Evolutionary conservation across 257 asterid genomes (phyloP).

Genomic region (Nicotiana noctiflora): DNA sequence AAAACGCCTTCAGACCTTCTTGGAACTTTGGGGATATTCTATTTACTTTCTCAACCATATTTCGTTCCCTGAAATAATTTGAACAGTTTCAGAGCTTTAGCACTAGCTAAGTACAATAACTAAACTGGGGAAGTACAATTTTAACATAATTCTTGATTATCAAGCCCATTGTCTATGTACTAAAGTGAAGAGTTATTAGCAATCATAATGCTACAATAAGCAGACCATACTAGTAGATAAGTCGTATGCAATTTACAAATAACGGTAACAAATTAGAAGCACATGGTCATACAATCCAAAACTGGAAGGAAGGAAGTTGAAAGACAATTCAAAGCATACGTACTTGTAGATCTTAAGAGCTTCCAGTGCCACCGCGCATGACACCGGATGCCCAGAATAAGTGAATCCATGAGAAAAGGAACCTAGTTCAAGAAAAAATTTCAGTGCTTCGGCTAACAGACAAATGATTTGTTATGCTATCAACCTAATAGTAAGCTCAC

Average conservation of each 20-base stretch:
- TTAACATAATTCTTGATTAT: not conserved
- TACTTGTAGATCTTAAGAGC: slow-evolving; percentile 86
- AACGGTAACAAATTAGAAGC: not conserved
- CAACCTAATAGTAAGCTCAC: slow-evolving; percentile 24
- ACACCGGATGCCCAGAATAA: slow-evolving; percentile 91
- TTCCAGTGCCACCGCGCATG: slow-evolving; percentile 96
- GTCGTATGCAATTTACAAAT: not conserved
- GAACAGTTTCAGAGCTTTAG: not conserved
- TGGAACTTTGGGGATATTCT: slow-evolving; percentile 80
- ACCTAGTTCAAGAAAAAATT: slow-evolving; percentile 30
- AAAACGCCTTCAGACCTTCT: slow-evolving; percentile 72
- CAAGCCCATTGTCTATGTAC: not conserved
- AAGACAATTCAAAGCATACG: slow-evolving; percentile 10
- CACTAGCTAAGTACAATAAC: not conserved
- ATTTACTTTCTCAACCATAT: slow-evolving; percentile 63
- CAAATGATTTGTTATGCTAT: not conserved
- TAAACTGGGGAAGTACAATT: not conserved
- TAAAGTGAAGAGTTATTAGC: not conserved
- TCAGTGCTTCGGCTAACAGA: not conserved
- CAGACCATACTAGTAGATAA: not conserved
- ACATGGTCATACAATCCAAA: not conserved
- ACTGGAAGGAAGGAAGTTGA: not conserved
- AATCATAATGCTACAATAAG: not conserved
- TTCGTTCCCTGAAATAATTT: slow-evolving; percentile 55
- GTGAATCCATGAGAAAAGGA: slow-evolving; percentile 92